phyloP scores from a whole-genome alignment of 495 filamentous ascomycete species.

The Hypoxylon subgilvum region DNA sequence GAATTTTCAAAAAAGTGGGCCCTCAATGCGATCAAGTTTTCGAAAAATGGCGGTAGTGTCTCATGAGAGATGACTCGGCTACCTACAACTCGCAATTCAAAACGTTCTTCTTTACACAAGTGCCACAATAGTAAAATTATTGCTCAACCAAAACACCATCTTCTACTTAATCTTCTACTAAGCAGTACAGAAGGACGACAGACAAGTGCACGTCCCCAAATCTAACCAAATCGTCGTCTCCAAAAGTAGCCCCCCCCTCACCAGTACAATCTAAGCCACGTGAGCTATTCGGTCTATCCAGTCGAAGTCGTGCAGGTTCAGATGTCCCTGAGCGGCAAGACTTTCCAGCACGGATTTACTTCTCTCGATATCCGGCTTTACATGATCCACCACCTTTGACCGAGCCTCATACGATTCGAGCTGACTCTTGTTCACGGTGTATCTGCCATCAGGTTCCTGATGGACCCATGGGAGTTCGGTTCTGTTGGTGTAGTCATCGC shows the following conservation, averaged over 20 bases:
- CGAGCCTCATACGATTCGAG: slow-evolving; percentile 6
- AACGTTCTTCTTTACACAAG: slow-evolving; percentile 5
- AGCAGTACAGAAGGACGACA: slow-evolving; percentile 1
- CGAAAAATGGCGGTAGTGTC: slow-evolving; percentile 1
- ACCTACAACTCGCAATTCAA: slow-evolving; percentile 7
- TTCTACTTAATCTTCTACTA: not conserved
- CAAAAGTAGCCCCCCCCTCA: not conserved
- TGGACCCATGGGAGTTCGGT: not conserved
- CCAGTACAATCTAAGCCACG: not conserved
- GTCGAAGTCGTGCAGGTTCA: not conserved
- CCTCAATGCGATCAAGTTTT: too few relatives aligned
- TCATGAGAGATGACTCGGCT: slow-evolving; percentile 3
- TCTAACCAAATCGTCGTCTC: not conserved
- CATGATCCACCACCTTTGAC: not conserved
- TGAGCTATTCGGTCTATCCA: slow-evolving; percentile 14
- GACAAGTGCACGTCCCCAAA: not conserved
- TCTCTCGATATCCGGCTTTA: slow-evolving; percentile 8
- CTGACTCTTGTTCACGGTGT: not conserved
- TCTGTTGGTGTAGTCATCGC: too few relatives aligned
- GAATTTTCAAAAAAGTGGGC: too few relatives aligned
- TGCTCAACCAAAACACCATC: not conserved
- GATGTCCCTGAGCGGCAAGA: slow-evolving; percentile 43
- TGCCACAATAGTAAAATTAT: slow-evolving; percentile 9
- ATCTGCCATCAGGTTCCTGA: not conserved
- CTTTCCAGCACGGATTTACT: slow-evolving; percentile 48